Evolutionary conservation across 345 rosid species (phyloP).

Genomic region (Pseudoturritis turrita): DNA sequence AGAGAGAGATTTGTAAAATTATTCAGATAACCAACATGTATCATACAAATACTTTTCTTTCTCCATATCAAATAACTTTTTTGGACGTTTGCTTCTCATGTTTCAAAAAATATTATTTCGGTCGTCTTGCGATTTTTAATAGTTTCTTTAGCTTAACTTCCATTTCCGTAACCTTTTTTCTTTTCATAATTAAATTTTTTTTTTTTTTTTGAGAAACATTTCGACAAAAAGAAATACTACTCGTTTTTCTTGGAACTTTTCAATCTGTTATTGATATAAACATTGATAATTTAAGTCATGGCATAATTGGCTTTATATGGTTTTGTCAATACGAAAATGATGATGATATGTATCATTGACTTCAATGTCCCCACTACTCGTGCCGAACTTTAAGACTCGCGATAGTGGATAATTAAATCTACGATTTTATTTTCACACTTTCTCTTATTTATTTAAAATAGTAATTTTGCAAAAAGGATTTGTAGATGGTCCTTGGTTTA

Average conservation of each 20-base stretch:
- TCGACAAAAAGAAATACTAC: too few species aligned
- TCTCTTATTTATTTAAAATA: too few species aligned
- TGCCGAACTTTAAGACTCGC: background rate
- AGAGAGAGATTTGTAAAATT: too few species aligned
- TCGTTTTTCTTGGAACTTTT: too few species aligned
- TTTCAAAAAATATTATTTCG: background rate
- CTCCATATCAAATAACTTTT: background rate
- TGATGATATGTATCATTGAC: background rate
- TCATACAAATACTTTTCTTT: too few species aligned
- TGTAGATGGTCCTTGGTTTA: too few species aligned
- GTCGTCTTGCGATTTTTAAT: background rate
- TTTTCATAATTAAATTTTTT: too few species aligned
- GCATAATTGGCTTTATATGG: background rate
- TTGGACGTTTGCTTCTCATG: background rate
- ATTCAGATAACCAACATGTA: too few species aligned
- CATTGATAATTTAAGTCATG: background rate
- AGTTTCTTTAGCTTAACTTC: background rate
- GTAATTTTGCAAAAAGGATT: background rate
- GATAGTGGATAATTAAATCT: background rate
- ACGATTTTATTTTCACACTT: too few species aligned
- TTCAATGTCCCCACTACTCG: background rate
- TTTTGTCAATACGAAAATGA: background rate
- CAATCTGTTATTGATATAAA: too few species aligned
- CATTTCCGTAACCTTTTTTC: background rate
- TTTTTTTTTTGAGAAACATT: too few species aligned